Base-by-base conservation (phyloP, 306 rosid genomes). In the Hippophae tibetana region DNA sequence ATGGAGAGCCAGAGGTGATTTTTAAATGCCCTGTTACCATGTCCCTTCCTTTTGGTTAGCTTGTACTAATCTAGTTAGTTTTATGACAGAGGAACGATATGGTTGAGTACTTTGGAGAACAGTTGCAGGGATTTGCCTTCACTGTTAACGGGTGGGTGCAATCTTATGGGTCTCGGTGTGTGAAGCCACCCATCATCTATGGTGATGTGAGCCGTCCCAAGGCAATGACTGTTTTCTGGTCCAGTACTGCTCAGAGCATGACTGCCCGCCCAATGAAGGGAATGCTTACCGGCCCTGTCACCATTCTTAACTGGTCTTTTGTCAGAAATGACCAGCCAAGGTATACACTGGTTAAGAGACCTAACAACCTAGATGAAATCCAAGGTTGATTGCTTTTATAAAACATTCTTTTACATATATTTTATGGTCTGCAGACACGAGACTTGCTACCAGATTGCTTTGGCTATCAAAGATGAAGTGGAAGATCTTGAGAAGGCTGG, bases 161-260 rank as follows among this genome's bases (percentile, higher is more conserved):
- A 72, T 89, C 97, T 26, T 89, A 89, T 54, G 97, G 97, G 63
- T 89, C 97, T 52, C 90, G 97, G 41, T 89, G 97, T 23, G 97
- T 89, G 76, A 89, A 89, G 86, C 97, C 97, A 60, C 97, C 97
- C 57, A 89, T 89, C 81, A 89, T 89, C 79, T 89, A 79, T 3
- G 97, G 97, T 72, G 97, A 89, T 70, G 97, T 89, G 56, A 89
- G 97, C 81, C 97, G 97, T 72, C 92, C 97, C 70, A 89, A 89
- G 55, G 52, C 97, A 45, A 89, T 89, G 96, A 89, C 96, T 0
- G 79, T 78, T 31, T 78, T 65, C 73, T 78, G 82, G 82, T 78
- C 82, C 61, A 65, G 71, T 9, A 8, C 65, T 9, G 82, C 82
- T 49, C 82, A 78, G 68, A 69, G 79, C 65, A 53, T 78, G 79